A percentile compares a stretch with the other conserved stretches of the same genome.
These are phyloP conservation scores for Globisporangium spiculum DNA, from an alignment of 352 stramenopile genomes.

Conservation along the genomic window DNA sequence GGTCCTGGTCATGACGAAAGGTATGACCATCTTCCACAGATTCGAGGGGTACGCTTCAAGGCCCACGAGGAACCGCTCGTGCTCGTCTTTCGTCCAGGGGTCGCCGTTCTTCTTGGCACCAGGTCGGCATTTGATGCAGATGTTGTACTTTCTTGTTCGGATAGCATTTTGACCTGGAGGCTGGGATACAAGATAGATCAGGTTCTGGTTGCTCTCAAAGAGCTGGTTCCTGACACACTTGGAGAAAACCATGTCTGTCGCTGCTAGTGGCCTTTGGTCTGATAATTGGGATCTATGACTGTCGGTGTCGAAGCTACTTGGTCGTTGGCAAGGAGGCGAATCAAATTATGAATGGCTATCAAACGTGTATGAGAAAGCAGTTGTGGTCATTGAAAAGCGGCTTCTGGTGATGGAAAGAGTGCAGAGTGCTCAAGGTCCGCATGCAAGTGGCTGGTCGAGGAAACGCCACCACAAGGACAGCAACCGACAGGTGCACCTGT, in stretches of 20 bases:
- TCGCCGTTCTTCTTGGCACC: slow-evolving; percentile 3
- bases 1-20: neutral
- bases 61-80: slow-evolving; percentile 81
- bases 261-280: neutral
- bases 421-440: no score
- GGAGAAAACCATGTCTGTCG: neutral
- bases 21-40: neutral
- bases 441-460: no score
- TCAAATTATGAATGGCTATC: no score
- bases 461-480: no score
- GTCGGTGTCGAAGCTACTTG: no score
- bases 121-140: neutral
- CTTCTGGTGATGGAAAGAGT: no score
- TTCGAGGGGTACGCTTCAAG: neutral
- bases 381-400: no score
- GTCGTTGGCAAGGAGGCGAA: no score
- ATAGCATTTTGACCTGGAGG: neutral
- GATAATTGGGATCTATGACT: no score
- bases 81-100: slow-evolving; percentile 40
- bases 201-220: neutral
- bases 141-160: neutral
- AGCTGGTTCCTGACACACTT: neutral
- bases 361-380: no score
- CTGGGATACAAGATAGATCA: neutral
- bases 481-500: no score